phyloP scores from a whole-genome alignment of 768 basidiomycete species.

The Auriscalpium orientale region DNA sequence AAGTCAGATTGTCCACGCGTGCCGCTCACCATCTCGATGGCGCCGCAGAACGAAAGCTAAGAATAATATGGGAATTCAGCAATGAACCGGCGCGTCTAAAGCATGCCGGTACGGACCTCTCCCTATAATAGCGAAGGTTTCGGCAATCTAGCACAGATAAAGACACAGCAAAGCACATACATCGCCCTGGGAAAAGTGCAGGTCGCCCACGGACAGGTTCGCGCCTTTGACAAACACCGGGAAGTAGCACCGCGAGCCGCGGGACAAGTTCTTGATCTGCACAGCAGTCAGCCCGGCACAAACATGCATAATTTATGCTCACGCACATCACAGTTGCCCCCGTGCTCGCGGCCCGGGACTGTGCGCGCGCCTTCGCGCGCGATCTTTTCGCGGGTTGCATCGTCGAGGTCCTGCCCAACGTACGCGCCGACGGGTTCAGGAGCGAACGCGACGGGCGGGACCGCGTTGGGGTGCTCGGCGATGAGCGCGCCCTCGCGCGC shows the following conservation, averaged over 20 bases:
- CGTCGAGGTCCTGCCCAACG: conserved; percentile 56
- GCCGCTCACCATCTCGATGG: conserved; percentile 59
- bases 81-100: neutral
- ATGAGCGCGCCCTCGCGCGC: conserved; percentile 61
- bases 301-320: neutral
- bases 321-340: conserved; percentile 67
- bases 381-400: conserved; percentile 44
- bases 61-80: neutral
- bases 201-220: conserved; percentile 69
- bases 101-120: conserved; percentile 33
- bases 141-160: conserved; percentile 13
- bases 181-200: conserved; percentile 78
- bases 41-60: conserved; percentile 67
- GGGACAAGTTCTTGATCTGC: conserved; percentile 73
- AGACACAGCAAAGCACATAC: conserved; percentile 23
- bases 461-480: conserved; percentile 38
- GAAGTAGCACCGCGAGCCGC: conserved; percentile 67
- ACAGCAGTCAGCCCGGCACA: neutral
- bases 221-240: conserved; percentile 74
- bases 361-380: conserved; percentile 64
- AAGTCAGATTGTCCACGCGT: neutral
- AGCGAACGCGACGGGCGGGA: conserved; percentile 61
- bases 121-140: conserved; percentile 30
- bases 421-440: conserved; percentile 55
- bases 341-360: conserved; percentile 71